Conservation (phyloP, 805 yeast genomes). For the Deakozyma indianensis region DNA sequence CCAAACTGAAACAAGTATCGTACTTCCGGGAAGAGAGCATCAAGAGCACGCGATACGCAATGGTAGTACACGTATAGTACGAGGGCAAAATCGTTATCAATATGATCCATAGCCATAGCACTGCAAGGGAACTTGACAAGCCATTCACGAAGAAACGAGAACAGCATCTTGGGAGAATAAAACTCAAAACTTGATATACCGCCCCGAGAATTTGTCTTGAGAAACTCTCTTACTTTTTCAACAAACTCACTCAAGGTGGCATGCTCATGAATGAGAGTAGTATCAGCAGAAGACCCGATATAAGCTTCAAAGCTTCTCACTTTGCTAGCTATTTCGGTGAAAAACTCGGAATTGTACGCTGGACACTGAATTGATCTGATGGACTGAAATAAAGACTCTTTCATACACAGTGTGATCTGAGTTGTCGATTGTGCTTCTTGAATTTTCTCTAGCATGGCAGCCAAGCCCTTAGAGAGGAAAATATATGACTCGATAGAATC, state of each 20-base stretch:
- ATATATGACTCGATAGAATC: slow-evolving; percentile 13
- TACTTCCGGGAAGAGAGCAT: slow-evolving; percentile 24
- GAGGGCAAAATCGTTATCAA: slow-evolving; percentile 6
- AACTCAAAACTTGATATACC: slow-evolving; percentile 7
- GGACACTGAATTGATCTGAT: slow-evolving; percentile 21
- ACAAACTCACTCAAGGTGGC: slow-evolving; percentile 6
- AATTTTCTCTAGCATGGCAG: slow-evolving; percentile 14
- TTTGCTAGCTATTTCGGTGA: slow-evolving; percentile 18
- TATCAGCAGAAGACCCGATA: slow-evolving; percentile 4
- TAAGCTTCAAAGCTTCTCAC: slow-evolving; percentile 10
- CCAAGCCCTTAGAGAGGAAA: slow-evolving; percentile 15
- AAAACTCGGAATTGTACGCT: slow-evolving; percentile 18
- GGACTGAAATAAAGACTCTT: slow-evolving; percentile 19
- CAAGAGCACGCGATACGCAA: slow-evolving; percentile 21
- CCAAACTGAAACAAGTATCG: slow-evolving; percentile 23
- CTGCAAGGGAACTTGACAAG: slow-evolving; percentile 13
- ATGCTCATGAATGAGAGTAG: slow-evolving; percentile 7
- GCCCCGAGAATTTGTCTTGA: slow-evolving; percentile 6
- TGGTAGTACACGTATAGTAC: slow-evolving; percentile 21
- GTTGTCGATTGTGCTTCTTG: slow-evolving; percentile 11
- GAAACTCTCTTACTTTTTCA: slow-evolving; percentile 6
- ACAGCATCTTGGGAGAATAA: slow-evolving; percentile 12
- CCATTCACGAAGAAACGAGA: slow-evolving; percentile 15
- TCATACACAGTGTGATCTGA: slow-evolving; percentile 15
- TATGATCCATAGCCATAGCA: slow-evolving; percentile 9